Evolutionary conservation across 495 filamentous ascomycete species (phyloP).

Genomic region (Podospora australis): DNA sequence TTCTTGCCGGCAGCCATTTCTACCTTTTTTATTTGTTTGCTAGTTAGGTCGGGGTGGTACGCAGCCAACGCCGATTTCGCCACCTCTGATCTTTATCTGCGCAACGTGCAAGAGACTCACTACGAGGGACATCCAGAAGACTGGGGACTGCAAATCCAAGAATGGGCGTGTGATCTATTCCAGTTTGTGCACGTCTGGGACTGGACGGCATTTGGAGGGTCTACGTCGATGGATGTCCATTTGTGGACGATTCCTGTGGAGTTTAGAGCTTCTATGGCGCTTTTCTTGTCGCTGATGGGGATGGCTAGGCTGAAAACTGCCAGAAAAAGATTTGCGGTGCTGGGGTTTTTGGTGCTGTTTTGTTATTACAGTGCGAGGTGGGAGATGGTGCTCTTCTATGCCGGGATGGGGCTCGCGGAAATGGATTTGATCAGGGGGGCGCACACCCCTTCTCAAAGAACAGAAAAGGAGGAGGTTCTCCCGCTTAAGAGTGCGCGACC

Average conservation of each 20-base stretch:
- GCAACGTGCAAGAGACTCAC: conserved; percentile 39
- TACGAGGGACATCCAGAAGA: conserved; percentile 18
- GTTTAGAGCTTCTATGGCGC: conserved; percentile 56
- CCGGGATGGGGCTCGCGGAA: conserved; percentile 37
- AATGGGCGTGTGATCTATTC: conserved; percentile 32
- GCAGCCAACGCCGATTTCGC: conserved; percentile 38
- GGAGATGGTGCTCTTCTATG: conserved; percentile 39
- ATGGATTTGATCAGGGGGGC: conserved; percentile 28
- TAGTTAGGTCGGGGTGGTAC: conserved; percentile 48
- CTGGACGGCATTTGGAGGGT: conserved; percentile 36
- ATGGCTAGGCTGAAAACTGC: conserved; percentile 23
- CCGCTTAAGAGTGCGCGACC: too few relatives aligned
- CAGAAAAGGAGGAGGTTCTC: neutral
- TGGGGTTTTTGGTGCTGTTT: conserved; percentile 26
- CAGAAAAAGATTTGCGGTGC: conserved; percentile 19
- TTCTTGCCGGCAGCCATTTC: conserved; percentile 60
- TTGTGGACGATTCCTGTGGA: conserved; percentile 72
- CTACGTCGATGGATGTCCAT: conserved; percentile 55
- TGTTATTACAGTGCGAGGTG: conserved; percentile 28
- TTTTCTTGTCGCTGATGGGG: conserved; percentile 55
- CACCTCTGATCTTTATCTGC: conserved; percentile 25
- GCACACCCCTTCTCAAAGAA: conserved; percentile 6
- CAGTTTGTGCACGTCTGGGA: conserved; percentile 36
- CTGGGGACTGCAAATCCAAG: conserved; percentile 21
- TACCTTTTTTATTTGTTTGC: conserved; percentile 49